Percentiles rank a stretch among this genome's conserved stretches.
Conservation (phyloP, 2,329 filamentous ascomycete genomes). For the Hymenoscyphus repandus region DNA sequence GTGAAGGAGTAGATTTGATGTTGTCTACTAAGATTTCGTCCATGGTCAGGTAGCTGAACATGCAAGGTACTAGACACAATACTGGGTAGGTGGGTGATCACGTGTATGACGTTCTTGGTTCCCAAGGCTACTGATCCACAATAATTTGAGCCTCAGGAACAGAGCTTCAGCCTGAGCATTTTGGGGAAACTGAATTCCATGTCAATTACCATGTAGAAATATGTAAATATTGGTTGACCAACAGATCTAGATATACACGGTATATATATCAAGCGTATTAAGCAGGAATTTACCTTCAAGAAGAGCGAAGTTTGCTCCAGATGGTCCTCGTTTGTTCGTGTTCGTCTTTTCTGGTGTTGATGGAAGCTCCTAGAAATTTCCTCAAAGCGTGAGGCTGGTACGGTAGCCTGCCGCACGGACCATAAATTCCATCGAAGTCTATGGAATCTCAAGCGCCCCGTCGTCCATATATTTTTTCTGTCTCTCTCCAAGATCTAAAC, state of each 20-base stretch:
- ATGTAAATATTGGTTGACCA: too few species aligned
- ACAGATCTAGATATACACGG: too few species aligned
- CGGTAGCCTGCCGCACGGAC: background rate
- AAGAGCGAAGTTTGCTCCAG: too few species aligned
- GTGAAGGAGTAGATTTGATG: too few species aligned
- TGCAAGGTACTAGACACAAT: too few species aligned
- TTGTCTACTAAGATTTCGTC: too few species aligned
- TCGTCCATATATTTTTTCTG: conserved; percentile 7
- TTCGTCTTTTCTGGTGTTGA: too few species aligned
- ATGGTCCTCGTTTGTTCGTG: too few species aligned
- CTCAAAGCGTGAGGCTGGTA: conserved; percentile 1
- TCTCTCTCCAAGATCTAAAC: background rate
- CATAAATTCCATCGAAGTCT: conserved; percentile 4
- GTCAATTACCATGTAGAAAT: too few species aligned
- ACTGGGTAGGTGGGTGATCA: background rate
- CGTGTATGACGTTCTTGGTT: background rate
- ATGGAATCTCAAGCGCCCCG: conserved; percentile 4
- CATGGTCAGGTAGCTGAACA: too few species aligned
- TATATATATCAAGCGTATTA: too few species aligned
- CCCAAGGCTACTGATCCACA: background rate
- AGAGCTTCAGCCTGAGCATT: background rate
- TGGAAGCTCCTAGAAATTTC: conserved; percentile 8
- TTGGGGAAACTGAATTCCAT: background rate
- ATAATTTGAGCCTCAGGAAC: conserved; percentile 4
- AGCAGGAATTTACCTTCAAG: too few species aligned